phyloP scores from a whole-genome alignment of 2,329 filamentous ascomycete genomes.

The Stagonosporopsis tanaceti region DNA sequence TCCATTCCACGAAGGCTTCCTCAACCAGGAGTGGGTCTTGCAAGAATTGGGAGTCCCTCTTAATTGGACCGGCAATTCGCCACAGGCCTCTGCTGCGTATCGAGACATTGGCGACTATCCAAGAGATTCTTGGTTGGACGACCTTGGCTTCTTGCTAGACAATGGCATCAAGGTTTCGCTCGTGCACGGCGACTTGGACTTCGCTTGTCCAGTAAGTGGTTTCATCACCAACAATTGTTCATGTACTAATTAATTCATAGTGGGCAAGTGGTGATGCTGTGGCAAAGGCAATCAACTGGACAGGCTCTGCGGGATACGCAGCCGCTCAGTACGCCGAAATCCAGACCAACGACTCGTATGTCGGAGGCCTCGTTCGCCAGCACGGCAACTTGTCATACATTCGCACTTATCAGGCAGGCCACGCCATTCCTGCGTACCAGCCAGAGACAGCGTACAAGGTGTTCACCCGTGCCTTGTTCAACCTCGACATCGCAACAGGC shows the following conservation, averaged over 20 bases:
- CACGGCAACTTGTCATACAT: slow-evolving; percentile 50
- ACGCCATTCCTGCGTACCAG: slow-evolving; percentile 52
- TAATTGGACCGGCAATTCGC: slow-evolving; percentile 50
- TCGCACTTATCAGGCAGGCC: slow-evolving; percentile 50
- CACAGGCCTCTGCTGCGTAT: slow-evolving; percentile 30
- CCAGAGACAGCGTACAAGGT: slow-evolving; percentile 59
- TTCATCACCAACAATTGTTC: background rate
- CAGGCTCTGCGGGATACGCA: slow-evolving; percentile 27
- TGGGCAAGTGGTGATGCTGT: slow-evolving; percentile 52
- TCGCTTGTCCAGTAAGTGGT: slow-evolving; percentile 49
- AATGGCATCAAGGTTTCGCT: slow-evolving; percentile 35
- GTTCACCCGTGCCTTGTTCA: slow-evolving; percentile 57
- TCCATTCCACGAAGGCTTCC: slow-evolving; percentile 26
- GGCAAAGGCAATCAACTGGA: slow-evolving; percentile 50
- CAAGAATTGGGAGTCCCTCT: slow-evolving; percentile 65
- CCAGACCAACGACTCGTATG: slow-evolving; percentile 46
- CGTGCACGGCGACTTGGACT: slow-evolving; percentile 48
- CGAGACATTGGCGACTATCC: slow-evolving; percentile 53
- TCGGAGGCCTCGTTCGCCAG: slow-evolving; percentile 55
- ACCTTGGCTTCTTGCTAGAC: slow-evolving; percentile 56
- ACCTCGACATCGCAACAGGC: slow-evolving; percentile 58
- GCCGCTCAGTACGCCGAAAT: slow-evolving; percentile 45
- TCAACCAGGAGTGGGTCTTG: slow-evolving; percentile 62
- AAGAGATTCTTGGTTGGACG: slow-evolving; percentile 52
- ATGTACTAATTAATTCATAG: slow-evolving; percentile 33